Evolutionary conservation across 768 basidiomycete genomes (phyloP), one percentile per base, ranked within the genome.

Genomic region (Epithele typhae): DNA sequence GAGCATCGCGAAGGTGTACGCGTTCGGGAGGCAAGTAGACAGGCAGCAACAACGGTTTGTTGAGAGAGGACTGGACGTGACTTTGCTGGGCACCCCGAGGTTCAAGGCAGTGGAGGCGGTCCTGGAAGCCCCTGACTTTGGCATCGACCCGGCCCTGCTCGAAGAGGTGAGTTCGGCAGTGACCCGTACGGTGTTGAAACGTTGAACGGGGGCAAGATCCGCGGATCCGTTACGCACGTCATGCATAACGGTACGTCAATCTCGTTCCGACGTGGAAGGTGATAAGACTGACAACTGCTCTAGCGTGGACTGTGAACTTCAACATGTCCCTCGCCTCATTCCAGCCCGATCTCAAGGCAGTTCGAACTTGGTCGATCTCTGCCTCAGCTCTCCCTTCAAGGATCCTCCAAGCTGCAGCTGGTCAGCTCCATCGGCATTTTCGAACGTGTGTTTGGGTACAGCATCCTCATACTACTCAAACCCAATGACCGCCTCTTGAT

Each of bases 281-380:
- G n/a, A n/a, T n/a, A n/a, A n/a, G n/a, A n/a, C n/a, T n/a, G n/a
- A n/a, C n/a, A n/a, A n/a, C n/a, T n/a, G n/a, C n/a, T n/a, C n/a
- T 22, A 43, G 71, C 70, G 15, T 73, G 71, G 71, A 62, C 53
- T 11, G 64, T 71, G 10, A 64, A 74, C 49, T 74, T 74, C 60
- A 65, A 64, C 45, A 48, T 61, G 9, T 32, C 60, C 12, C 52
- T 71, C n/a, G 15, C 44, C 18, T 61, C 65, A 12, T 69, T 67
- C 45, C 64, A 66, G 42, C 22, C 49, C 71, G 11, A 39, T 21
- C 21, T 61, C 2, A 22, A 35, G 25, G 40, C 48, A 11, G 45
- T 53, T 4, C 50, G 55, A 40, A 46, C 14, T 47, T 61, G 5
- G 34, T 61, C 14, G 54, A 61, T 25, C 40, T 61, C 17, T 46